Percentiles rank a stretch among this genome's conserved stretches.
phyloP scores from a whole-genome alignment of 2,329 filamentous ascomycete genomes.

The Pseudogymnoascus verrucosus region DNA sequence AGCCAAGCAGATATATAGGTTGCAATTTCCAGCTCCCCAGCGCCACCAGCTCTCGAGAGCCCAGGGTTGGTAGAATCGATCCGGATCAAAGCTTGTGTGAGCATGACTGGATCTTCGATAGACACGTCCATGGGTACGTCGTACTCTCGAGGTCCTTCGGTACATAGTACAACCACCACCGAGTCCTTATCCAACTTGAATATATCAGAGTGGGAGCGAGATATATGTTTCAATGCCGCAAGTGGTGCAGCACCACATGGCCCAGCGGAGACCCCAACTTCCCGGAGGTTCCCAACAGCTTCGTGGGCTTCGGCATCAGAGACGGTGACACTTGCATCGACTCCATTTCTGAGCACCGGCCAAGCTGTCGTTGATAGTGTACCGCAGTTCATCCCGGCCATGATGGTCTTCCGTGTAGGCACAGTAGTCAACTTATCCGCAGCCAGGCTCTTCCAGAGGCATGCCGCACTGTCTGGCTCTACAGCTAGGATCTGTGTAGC shows the following conservation, averaged over 20 bases:
- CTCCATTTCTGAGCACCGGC: slow-evolving; percentile 34
- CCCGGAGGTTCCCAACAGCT: slow-evolving; percentile 32
- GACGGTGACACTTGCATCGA: slow-evolving; percentile 36
- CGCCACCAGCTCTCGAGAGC: slow-evolving; percentile 34
- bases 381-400: slow-evolving; percentile 44
- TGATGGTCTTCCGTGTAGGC: slow-evolving; percentile 34
- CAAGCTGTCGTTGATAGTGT: slow-evolving; percentile 41
- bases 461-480: slow-evolving; percentile 60
- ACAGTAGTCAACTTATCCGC: slow-evolving; percentile 32
- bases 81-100: slow-evolving; percentile 38
- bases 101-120: slow-evolving; percentile 32
- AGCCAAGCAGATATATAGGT: slow-evolving; percentile 42
- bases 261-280: slow-evolving; percentile 33
- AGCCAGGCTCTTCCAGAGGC: slow-evolving; percentile 38
- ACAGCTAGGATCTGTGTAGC: slow-evolving; percentile 46
- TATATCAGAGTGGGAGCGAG: not conserved
- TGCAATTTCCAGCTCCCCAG: slow-evolving; percentile 39
- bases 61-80: slow-evolving; percentile 44
- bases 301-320: slow-evolving; percentile 37
- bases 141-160: slow-evolving; percentile 54
- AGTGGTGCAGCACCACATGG: slow-evolving; percentile 45
- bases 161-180: slow-evolving; percentile 58
- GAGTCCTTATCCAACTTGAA: slow-evolving; percentile 40
- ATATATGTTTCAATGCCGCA: slow-evolving; percentile 33
- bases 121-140: slow-evolving; percentile 34